Conservation (phyloP, 306 rosid genomes). For the Lathyrus oleraceus region DNA sequence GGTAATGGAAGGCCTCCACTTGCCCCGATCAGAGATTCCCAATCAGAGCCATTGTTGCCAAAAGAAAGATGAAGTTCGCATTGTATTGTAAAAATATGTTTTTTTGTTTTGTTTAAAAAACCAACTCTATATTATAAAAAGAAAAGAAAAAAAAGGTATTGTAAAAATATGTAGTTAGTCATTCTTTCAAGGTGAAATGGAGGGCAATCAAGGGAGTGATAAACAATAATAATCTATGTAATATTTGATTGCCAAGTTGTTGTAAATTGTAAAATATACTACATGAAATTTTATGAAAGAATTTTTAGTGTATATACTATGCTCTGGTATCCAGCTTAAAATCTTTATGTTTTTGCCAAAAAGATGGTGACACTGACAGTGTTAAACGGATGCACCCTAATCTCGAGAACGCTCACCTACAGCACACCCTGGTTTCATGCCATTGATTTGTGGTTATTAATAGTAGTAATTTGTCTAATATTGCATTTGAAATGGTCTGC, state of each 20-base stretch:
- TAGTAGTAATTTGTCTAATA: not conserved
- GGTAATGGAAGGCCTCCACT: slow-evolving; percentile 50
- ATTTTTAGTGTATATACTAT: not conserved
- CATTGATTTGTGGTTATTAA: not conserved
- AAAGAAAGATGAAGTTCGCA: slow-evolving; percentile 45
- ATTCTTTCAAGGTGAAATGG: slow-evolving; percentile 35
- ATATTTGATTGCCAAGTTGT: slow-evolving; percentile 28
- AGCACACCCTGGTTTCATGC: not conserved
- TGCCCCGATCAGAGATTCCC: slow-evolving; percentile 48
- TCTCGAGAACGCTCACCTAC: not conserved
- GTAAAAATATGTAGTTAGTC: slow-evolving; percentile 31
- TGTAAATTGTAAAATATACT: slow-evolving; percentile 40
- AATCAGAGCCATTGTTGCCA: slow-evolving; percentile 70
- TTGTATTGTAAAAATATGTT: slow-evolving; percentile 23
- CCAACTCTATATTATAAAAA: too few relatives aligned
- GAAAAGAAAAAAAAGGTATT: not conserved
- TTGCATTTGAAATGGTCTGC: not conserved
- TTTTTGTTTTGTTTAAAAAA: too few relatives aligned
- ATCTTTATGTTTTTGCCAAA: not conserved
- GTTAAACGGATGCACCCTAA: not conserved
- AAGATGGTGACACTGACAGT: not conserved
- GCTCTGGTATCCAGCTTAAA: not conserved
- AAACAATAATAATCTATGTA: slow-evolving; percentile 16
- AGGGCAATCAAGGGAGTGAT: slow-evolving; percentile 6
- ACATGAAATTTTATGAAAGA: not conserved